phyloP scores from a whole-genome alignment of 129 eudicot species.

The Centaurea solstitialis region DNA sequence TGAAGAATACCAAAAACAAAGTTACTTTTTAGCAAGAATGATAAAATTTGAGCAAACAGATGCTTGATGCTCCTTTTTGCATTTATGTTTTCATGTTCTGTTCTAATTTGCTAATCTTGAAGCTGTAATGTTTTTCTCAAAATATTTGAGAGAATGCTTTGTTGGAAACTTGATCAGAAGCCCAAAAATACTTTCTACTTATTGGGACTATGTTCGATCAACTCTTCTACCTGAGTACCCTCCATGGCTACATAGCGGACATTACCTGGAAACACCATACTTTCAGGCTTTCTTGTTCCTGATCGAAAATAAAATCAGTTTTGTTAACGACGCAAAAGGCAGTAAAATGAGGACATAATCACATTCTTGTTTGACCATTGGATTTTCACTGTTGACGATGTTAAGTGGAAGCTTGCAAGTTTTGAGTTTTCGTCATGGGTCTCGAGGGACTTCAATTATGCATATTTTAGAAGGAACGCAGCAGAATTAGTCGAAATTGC shows the following conservation, averaged over 20 bases:
- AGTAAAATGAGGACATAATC: too few relatives aligned
- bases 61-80: neutral
- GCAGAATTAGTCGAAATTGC: constrained; percentile 29
- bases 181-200: constrained; percentile 46
- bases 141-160: neutral
- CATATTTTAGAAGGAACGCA: constrained; percentile 18
- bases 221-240: constrained; percentile 38
- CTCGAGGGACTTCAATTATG: constrained; percentile 34
- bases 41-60: neutral
- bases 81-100: neutral
- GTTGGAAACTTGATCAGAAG: constrained; percentile 26
- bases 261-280: constrained; percentile 37
- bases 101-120: neutral
- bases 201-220: constrained; percentile 42
- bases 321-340: too few relatives aligned
- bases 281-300: constrained; percentile 41
- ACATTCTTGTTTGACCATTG: constrained; percentile 43
- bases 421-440: too few relatives aligned
- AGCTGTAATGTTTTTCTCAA: neutral
- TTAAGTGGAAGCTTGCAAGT: constrained; percentile 37
- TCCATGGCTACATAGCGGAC: constrained; percentile 37
- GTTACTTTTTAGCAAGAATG: neutral
- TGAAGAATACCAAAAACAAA: too few relatives aligned
- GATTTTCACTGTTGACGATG: constrained; percentile 56
- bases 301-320: neutral